Percentiles rank a stretch among this genome's conserved stretches.
Evolutionary conservation across 495 filamentous ascomycete genomes (phyloP).

Genomic region (Tuber microsphaerosporum): DNA sequence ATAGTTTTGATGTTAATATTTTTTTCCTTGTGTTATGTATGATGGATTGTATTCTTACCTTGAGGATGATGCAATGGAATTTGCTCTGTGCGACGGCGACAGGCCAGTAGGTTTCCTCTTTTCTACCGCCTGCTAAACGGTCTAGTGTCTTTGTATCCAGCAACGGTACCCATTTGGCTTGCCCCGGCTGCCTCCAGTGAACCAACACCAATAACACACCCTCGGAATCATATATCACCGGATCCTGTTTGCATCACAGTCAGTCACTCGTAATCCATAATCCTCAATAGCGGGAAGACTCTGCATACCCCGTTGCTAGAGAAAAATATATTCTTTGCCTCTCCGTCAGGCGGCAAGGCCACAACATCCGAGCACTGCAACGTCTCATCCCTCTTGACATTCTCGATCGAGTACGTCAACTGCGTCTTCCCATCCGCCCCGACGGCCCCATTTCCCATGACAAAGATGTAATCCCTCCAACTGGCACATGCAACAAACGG

Average conservation of each 20-base stretch:
- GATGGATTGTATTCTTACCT: slow-evolving; percentile 42
- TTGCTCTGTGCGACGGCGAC: slow-evolving; percentile 85
- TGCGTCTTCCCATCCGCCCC: slow-evolving; percentile 65
- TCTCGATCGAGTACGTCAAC: slow-evolving; percentile 81
- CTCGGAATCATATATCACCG: slow-evolving; percentile 85
- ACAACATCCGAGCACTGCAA: slow-evolving; percentile 88
- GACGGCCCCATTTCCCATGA: slow-evolving; percentile 84
- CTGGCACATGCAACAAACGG: slow-evolving; percentile 86
- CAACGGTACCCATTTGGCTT: slow-evolving; percentile 84
- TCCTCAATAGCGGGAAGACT: slow-evolving; percentile 43
- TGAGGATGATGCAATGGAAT: slow-evolving; percentile 98
- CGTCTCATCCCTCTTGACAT: slow-evolving; percentile 85
- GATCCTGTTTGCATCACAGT: slow-evolving; percentile 54
- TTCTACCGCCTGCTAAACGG: slow-evolving; percentile 71
- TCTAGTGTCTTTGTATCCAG: slow-evolving; percentile 79
- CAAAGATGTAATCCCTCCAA: slow-evolving; percentile 89
- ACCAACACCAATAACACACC: slow-evolving; percentile 78
- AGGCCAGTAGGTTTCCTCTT: slow-evolving; percentile 88
- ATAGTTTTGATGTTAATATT: not conserved
- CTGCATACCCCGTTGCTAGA: slow-evolving; percentile 59
- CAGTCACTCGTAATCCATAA: slow-evolving; percentile 33
- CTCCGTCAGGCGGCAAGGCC: slow-evolving; percentile 64
- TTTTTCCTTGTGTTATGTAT: not conserved
- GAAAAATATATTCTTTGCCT: slow-evolving; percentile 78
- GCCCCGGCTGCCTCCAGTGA: slow-evolving; percentile 79